A percentile compares a stretch with the other conserved stretches of the same genome.
These are phyloP conservation scores for Scenedesmus sp. DNA, from an alignment of 163 green algal species.

Conservation along the genomic window DNA sequence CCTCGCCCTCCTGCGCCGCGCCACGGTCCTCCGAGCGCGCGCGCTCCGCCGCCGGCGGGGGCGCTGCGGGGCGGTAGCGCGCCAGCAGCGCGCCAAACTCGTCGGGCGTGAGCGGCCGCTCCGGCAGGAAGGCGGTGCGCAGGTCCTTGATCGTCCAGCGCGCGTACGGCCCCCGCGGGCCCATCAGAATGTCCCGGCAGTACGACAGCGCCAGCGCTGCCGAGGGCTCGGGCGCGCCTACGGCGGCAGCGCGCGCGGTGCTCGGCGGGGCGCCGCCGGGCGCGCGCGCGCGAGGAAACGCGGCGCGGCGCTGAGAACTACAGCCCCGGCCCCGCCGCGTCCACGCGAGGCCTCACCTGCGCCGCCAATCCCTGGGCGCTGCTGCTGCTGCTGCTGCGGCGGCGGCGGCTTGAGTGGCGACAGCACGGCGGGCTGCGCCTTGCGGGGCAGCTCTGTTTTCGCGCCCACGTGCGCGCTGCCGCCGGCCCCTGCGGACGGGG, in stretches of 20 bases:
- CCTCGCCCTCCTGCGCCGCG: neutral
- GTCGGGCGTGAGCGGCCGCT: constrained; percentile 24
- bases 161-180: neutral
- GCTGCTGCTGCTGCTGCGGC: neutral
- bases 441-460: too few relatives aligned
- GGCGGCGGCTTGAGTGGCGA: neutral
- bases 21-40: too few relatives aligned
- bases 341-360: neutral
- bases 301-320: too few relatives aligned
- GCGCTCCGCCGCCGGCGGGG: constrained; percentile 8
- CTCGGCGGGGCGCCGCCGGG: too few relatives aligned
- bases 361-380: neutral
- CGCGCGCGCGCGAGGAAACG: too few relatives aligned
- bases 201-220: neutral
- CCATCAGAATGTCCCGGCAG: constrained; percentile 37
- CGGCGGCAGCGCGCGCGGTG: too few relatives aligned
- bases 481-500: neutral
- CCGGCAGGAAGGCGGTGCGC: neutral
- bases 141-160: constrained; percentile 30
- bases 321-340: too few relatives aligned
- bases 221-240: too few relatives aligned
- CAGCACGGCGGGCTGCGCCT: too few relatives aligned
- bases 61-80: constrained; percentile 5
- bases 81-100: constrained; percentile 12
- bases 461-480: too few relatives aligned